phyloP scores from a whole-genome alignment of 2,329 filamentous ascomycete genomes.

The Colletotrichum gigasporum region DNA sequence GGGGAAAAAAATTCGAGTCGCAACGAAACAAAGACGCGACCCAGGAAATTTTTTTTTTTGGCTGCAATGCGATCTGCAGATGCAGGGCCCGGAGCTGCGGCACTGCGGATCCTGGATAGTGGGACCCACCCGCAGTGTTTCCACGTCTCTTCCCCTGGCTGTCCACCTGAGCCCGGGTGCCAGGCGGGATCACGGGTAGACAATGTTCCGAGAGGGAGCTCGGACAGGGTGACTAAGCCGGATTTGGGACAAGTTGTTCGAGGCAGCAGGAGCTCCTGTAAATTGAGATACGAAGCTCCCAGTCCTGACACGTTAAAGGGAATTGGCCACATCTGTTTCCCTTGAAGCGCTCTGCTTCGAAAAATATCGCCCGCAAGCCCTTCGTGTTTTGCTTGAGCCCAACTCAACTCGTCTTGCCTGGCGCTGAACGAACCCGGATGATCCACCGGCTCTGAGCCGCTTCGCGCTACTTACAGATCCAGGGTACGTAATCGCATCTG shows the following conservation, averaged over 20 bases:
- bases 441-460: slow-evolving; percentile 25
- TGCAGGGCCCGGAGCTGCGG: slow-evolving; percentile 11
- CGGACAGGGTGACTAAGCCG: slow-evolving; percentile 24
- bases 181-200: neutral
- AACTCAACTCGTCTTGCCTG: neutral
- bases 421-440: slow-evolving; percentile 14
- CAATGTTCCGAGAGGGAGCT: slow-evolving; percentile 18
- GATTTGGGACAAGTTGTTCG: slow-evolving; percentile 29
- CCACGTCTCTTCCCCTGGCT: neutral
- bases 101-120: neutral
- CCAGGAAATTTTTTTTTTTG: slow-evolving; percentile 23
- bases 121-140: neutral
- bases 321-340: slow-evolving; percentile 28
- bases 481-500: slow-evolving; percentile 28
- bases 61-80: slow-evolving; percentile 22
- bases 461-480: slow-evolving; percentile 11
- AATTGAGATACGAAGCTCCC: slow-evolving; percentile 13
- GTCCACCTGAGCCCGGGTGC: neutral
- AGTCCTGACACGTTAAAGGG: slow-evolving; percentile 5
- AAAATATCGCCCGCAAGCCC: neutral
- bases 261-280: slow-evolving; percentile 15
- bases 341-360: neutral
- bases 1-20: neutral
- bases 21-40: neutral
- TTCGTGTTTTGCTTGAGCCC: neutral